Evolutionary conservation across 257 asterid genomes (phyloP).

Genomic region (Solanum sejunctum): DNA sequence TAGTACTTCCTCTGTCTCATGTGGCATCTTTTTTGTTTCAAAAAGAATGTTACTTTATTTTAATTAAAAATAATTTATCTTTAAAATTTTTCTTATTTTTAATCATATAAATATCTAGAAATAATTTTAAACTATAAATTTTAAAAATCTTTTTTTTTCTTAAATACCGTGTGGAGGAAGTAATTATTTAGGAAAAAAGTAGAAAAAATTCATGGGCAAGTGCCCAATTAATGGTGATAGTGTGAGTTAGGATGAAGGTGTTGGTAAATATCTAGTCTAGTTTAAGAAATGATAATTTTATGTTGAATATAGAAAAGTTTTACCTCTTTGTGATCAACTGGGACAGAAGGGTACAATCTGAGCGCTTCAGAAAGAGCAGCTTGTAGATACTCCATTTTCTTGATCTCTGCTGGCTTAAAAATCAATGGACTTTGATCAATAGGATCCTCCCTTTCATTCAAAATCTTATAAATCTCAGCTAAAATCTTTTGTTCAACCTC

Average conservation of each 20-base stretch:
- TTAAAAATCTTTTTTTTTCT: too few relatives aligned
- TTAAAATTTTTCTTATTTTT: too few relatives aligned
- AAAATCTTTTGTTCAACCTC: conserved; percentile 63
- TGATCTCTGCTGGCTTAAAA: conserved; percentile 71
- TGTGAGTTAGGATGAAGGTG: not conserved
- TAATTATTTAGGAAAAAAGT: too few relatives aligned
- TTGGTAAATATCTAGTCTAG: not conserved
- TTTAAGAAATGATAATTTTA: not conserved
- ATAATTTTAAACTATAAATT: too few relatives aligned
- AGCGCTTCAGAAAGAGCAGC: conserved; percentile 91
- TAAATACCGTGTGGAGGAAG: too few relatives aligned
- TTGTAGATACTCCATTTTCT: conserved; percentile 93
- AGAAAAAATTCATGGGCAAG: too few relatives aligned
- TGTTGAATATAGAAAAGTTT: not conserved
- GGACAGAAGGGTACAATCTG: conserved; percentile 88
- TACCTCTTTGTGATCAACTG: conserved; percentile 98
- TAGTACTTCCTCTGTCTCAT: too few relatives aligned
- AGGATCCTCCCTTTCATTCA: conserved; percentile 31
- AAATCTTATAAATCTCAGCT: conserved; percentile 47
- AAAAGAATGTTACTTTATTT: too few relatives aligned
- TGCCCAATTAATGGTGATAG: not conserved
- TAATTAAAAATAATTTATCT: too few relatives aligned
- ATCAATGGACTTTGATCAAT: conserved; percentile 8
- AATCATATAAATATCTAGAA: too few relatives aligned
- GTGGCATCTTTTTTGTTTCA: too few relatives aligned